phyloP scores from a whole-genome alignment of 2,329 filamentous ascomycete genomes.

The Diaporthe citriasiana region DNA sequence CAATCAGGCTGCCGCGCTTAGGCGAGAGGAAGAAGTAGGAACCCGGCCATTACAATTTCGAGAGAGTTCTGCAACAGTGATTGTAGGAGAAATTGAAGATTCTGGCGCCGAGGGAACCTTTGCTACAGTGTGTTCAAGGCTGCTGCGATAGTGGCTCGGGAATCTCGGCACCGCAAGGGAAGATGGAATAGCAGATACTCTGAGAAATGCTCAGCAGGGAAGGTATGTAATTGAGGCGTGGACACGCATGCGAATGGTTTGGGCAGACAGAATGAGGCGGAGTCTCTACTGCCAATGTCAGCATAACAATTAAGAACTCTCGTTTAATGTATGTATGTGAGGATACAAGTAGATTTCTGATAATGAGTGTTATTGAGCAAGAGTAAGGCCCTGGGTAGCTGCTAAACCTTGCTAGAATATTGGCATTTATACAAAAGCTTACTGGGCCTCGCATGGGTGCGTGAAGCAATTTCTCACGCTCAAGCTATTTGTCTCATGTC shows the following conservation, averaged over 20 bases:
- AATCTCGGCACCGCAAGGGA: not conserved
- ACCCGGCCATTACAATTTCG: not conserved
- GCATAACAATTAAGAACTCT: not conserved
- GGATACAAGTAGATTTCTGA: not conserved
- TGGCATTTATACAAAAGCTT: not conserved
- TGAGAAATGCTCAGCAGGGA: not conserved
- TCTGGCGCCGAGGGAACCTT: not conserved
- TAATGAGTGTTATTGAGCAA: not conserved
- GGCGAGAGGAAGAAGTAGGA: slow-evolving; percentile 56
- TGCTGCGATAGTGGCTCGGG: no score
- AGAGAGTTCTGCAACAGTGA: not conserved
- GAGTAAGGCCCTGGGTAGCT: not conserved
- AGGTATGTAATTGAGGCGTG: not conserved
- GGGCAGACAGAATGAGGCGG: not conserved
- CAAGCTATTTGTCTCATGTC: not conserved
- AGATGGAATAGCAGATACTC: not conserved
- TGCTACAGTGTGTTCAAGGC: not conserved
- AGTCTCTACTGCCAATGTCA: not conserved
- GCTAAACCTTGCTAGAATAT: not conserved
- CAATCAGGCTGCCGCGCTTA: slow-evolving; percentile 68
- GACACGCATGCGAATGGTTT: not conserved
- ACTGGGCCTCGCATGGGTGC: not conserved
- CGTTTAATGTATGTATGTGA: not conserved
- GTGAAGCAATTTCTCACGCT: not conserved
- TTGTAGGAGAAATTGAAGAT: not conserved